Evolutionary conservation across 2,329 filamentous ascomycete genomes (phyloP), one percentile per base, ranked within the genome.

Genomic region (Blastomyces silverae): DNA sequence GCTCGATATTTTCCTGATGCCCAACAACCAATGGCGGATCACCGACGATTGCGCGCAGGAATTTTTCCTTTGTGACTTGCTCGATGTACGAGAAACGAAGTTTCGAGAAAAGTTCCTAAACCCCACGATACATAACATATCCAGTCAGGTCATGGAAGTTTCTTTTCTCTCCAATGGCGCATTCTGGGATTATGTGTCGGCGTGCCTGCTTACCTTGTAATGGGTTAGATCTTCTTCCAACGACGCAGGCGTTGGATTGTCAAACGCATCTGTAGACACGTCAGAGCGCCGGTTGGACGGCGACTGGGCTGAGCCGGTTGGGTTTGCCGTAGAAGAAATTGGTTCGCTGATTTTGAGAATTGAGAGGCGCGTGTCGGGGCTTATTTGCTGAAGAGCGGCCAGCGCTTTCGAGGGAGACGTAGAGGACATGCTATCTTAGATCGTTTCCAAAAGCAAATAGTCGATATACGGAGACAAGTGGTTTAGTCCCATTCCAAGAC

Each of bases 41-140:
- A 68, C 91, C 91, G 20, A 95, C 91, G 70, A 97, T 95, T 68
- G 90, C 88, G 70, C 92, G 90, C 64, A 99, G 88, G 77, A 97
- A 97, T 73, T 96, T 96, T 76, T 99, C 94, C 79, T 97, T 99
- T 56, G 93, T 97, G 67, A 97, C 92, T 81, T 97, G 94, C 78
- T 99, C 94, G 71, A 97, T 89, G 78, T 97, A 97, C 69, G 90
- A 95, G 81, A 97, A 97, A 70, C 93, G 91, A 50, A 97, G 84
- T 79, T 99, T 97, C 53, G 91, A 89, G 78, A 97, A 99, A 25
- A 97, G 85, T 78, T 97, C 92, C 79, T 87, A 69, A 37, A 52
- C 28, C 28, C 17, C 25, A 46, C 11, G 39, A 13, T 13, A 4
- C 4, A 8, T 52, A 22, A 34, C 56, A 61, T n/a, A 59, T 68